Conservation (phyloP, 352 stramenopile species). For the Globisporangium spinosum region DNA sequence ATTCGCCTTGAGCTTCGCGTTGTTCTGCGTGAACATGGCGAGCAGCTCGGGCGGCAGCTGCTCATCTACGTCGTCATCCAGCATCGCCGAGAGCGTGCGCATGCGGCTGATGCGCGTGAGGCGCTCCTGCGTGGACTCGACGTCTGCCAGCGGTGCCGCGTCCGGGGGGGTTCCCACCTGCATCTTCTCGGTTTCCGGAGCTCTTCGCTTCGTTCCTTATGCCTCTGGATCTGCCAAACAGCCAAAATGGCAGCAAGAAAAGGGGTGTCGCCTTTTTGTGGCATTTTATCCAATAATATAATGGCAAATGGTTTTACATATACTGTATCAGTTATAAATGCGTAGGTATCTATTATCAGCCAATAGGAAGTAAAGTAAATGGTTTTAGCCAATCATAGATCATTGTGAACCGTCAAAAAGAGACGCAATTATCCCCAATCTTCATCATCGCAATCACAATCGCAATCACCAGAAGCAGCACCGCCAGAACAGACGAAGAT, state of each 20-base stretch:
- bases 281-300: background rate
- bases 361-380: background rate
- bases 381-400: background rate
- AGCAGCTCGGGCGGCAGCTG: slow-evolving; percentile 45
- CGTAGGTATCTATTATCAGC: background rate
- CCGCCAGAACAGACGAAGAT: background rate
- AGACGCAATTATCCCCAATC: background rate
- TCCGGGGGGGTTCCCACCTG: background rate
- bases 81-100: slow-evolving; percentile 76
- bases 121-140: slow-evolving; percentile 21
- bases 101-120: slow-evolving; percentile 62
- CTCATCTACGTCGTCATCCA: slow-evolving; percentile 68
- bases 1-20: slow-evolving; percentile 16
- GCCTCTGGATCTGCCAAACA: background rate
- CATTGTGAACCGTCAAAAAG: background rate
- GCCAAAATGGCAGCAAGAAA: background rate
- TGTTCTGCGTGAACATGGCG: slow-evolving; percentile 38
- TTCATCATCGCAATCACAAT: too few relatives aligned
- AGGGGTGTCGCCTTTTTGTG: background rate
- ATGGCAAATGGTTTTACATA: background rate
- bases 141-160: background rate
- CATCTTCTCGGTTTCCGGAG: background rate
- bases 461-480: background rate
- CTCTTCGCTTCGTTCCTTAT: slow-evolving; percentile 6
- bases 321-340: background rate